Evolutionary conservation across 2,329 filamentous ascomycete genomes (phyloP).

Genomic region (Ophiognomonia clavigignenti-juglandacearum): DNA sequence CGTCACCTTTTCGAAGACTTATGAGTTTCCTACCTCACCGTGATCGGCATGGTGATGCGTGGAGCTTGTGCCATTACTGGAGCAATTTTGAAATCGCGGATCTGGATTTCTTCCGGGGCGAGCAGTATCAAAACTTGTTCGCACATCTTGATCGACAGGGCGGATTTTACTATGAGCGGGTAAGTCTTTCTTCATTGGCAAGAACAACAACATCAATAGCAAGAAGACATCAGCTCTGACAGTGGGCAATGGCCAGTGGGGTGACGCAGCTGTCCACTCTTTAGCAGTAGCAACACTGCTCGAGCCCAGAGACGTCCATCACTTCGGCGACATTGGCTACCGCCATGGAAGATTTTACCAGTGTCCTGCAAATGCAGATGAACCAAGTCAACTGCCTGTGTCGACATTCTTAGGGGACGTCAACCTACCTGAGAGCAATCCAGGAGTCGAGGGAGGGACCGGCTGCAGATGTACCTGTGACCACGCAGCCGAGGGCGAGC

Average conservation of each 20-base stretch:
- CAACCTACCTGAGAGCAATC: conserved; percentile 3
- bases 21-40: conserved; percentile 32
- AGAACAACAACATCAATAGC: not conserved
- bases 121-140: conserved; percentile 36
- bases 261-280: conserved; percentile 39
- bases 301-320: conserved; percentile 34
- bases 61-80: conserved; percentile 43
- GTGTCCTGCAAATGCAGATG: conserved; percentile 31
- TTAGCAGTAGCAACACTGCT: conserved; percentile 38
- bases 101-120: conserved; percentile 38
- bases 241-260: conserved; percentile 35
- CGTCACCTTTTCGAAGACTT: conserved; percentile 34
- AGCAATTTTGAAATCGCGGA: conserved; percentile 44
- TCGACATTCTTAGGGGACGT: conserved; percentile 25
- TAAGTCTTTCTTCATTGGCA: conserved; percentile 20
- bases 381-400: conserved; percentile 29
- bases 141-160: conserved; percentile 34
- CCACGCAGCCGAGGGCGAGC: not conserved
- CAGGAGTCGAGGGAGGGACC: conserved; percentile 26
- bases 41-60: conserved; percentile 33
- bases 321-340: conserved; percentile 40
- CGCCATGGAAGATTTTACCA: conserved; percentile 30
- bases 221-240: not conserved
- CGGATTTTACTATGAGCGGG: conserved; percentile 39
- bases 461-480: conserved; percentile 38